Conservation (phyloP, 352 stramenopile genomes). For the Phytopythium delawarense region DNA sequence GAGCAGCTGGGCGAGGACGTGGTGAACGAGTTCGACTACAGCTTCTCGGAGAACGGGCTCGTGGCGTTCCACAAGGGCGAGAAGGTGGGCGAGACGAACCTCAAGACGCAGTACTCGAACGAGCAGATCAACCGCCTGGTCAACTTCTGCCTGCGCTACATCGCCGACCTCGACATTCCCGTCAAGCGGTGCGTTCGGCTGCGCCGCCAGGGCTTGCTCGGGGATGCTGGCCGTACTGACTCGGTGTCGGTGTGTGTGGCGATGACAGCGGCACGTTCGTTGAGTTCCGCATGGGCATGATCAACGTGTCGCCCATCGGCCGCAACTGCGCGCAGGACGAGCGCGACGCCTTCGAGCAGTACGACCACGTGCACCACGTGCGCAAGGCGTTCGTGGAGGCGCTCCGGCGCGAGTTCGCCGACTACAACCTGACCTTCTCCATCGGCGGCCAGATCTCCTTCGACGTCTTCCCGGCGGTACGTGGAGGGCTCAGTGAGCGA, state of each 20-base stretch:
- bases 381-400: conserved; percentile 95
- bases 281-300: conserved; percentile 98
- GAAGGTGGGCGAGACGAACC: conserved; percentile 90
- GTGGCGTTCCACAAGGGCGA: conserved; percentile 96
- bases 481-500: background rate
- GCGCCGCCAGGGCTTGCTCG: background rate
- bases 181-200: conserved; percentile 83
- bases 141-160: conserved; percentile 96
- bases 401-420: conserved; percentile 92
- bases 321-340: conserved; percentile 98
- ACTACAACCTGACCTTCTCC: conserved; percentile 96
- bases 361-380: conserved; percentile 93
- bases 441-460: conserved; percentile 99
- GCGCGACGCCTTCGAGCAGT: conserved; percentile 97
- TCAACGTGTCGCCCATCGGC: conserved; percentile 99
- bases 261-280: conserved; percentile 94
- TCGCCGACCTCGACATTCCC: conserved; percentile 94
- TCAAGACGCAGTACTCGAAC: conserved; percentile 94
- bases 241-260: background rate
- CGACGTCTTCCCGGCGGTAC: conserved; percentile 94
- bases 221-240: background rate
- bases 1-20: conserved; percentile 97
- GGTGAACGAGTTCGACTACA: conserved; percentile 96
- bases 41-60: conserved; percentile 99
- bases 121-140: conserved; percentile 97